Conservation (phyloP, 495 filamentous ascomycete species). For the Hypoxylon rickii region DNA sequence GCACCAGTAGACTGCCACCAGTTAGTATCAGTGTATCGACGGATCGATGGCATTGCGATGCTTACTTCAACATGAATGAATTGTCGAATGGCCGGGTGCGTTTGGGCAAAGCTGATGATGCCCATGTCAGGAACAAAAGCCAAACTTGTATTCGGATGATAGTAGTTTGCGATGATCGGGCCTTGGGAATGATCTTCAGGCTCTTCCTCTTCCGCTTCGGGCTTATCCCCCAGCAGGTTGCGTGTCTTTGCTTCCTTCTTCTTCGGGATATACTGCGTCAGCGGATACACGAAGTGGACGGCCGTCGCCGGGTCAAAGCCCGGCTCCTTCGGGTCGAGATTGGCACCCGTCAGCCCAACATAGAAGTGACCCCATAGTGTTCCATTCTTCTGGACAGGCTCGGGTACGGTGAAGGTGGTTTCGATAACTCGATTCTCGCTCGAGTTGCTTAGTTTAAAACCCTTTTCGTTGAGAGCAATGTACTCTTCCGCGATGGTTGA, state of each 20-base stretch:
- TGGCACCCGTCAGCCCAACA: conserved; percentile 71
- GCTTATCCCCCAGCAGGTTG: conserved; percentile 70
- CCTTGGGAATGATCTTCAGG: conserved; percentile 58
- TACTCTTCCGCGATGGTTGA: conserved; percentile 57
- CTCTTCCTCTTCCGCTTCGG: conserved; percentile 56
- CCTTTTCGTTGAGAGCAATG: conserved; percentile 77
- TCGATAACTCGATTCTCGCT: conserved; percentile 78
- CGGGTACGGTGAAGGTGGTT: conserved; percentile 77
- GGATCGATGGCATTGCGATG: neutral
- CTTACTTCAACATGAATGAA: conserved; percentile 73
- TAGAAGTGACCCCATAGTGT: conserved; percentile 95
- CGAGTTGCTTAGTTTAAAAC: conserved; percentile 79
- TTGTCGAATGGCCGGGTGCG: conserved; percentile 75
- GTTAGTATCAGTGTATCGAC: conserved; percentile 16
- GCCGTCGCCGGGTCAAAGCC: conserved; percentile 75
- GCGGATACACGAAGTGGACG: conserved; percentile 78
- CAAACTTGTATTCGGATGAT: conserved; percentile 93
- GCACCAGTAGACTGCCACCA: conserved; percentile 57
- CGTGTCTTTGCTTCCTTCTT: conserved; percentile 92
- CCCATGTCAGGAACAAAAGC: conserved; percentile 85
- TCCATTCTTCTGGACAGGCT: conserved; percentile 84
- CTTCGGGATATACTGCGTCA: conserved; percentile 88
- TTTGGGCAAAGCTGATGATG: conserved; percentile 61
- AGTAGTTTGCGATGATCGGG: conserved; percentile 79
- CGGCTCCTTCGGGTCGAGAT: conserved; percentile 72